A percentile compares a stretch with the other conserved stretches of the same genome.
Evolutionary conservation across 768 basidiomycete genomes (phyloP).

Genomic region (Leccinum incarnatum): DNA sequence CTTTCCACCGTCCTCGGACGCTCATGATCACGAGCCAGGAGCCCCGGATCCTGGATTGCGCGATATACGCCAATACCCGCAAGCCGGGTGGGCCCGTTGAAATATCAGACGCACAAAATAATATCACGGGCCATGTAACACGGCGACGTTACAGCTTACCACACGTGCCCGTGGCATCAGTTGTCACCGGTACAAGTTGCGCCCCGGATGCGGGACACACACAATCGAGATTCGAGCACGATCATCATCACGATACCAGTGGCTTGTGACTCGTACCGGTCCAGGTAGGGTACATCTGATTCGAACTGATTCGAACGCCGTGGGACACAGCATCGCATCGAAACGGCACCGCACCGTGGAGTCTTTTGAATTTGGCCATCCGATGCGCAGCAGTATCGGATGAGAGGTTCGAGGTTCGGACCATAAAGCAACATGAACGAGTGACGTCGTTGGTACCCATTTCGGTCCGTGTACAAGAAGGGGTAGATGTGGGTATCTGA

Average conservation of each 20-base stretch:
- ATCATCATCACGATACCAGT: not conserved
- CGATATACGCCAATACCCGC: not conserved
- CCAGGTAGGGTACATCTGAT: not conserved
- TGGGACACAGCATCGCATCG: not conserved
- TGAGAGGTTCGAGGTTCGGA: not conserved
- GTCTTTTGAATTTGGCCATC: not conserved
- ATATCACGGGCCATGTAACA: not conserved
- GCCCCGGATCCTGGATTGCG: not conserved
- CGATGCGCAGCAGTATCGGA: not conserved
- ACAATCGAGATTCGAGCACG: not conserved
- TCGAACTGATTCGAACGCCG: not conserved
- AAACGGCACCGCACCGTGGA: not conserved
- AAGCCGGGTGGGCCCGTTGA: not conserved
- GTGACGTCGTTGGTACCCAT: not conserved
- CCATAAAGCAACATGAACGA: not conserved
- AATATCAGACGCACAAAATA: not conserved
- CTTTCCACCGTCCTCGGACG: not conserved
- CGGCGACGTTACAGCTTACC: not conserved
- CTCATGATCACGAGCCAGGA: not conserved
- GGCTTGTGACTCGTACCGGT: not conserved
- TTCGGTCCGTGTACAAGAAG: conserved; percentile 5
- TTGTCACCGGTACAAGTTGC: not conserved
- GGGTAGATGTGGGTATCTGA: not conserved
- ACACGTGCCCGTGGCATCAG: not conserved
- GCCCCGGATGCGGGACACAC: not conserved